These are phyloP conservation scores for Saturnispora bothae DNA, from an alignment of 805 yeast genomes.

Conservation along the genomic window DNA sequence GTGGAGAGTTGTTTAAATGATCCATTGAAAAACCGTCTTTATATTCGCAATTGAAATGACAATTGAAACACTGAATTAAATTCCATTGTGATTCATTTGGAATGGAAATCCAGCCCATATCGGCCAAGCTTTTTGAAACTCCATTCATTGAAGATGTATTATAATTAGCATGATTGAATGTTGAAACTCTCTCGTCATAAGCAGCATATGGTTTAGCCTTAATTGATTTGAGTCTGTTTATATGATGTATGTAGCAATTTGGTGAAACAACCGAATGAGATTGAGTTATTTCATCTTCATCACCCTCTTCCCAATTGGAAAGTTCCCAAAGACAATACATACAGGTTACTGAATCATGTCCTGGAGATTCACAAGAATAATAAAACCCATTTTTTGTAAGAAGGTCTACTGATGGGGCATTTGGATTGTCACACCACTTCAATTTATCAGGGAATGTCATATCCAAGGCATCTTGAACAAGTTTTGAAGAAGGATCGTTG, in stretches of 20 bases:
- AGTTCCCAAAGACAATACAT: conserved; percentile 24
- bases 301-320: conserved; percentile 31
- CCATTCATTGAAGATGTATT: too few relatives aligned
- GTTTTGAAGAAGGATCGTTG: conserved; percentile 4
- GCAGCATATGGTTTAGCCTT: conserved; percentile 21
- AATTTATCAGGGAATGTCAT: neutral
- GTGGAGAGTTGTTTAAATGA: conserved; percentile 5
- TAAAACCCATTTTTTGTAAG: conserved; percentile 58
- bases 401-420: conserved; percentile 29
- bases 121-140: neutral
- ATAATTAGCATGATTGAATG: neutral
- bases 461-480: neutral
- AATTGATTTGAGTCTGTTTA: too few relatives aligned
- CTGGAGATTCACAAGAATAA: conserved; percentile 27
- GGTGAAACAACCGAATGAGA: neutral
- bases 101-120: conserved; percentile 10
- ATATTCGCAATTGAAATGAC: conserved; percentile 7
- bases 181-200: neutral
- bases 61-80: conserved; percentile 9
- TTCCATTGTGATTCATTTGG: conserved; percentile 8
- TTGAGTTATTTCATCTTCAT: neutral
- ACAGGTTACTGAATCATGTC: conserved; percentile 50
- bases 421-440: conserved; percentile 12
- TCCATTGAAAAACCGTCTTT: conserved; percentile 2
- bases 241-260: neutral